A percentile compares a stretch with the other conserved stretches of the same genome.
Evolutionary conservation across 2,329 filamentous ascomycete genomes (phyloP).

Genomic region (Harringtonia aguacate): DNA sequence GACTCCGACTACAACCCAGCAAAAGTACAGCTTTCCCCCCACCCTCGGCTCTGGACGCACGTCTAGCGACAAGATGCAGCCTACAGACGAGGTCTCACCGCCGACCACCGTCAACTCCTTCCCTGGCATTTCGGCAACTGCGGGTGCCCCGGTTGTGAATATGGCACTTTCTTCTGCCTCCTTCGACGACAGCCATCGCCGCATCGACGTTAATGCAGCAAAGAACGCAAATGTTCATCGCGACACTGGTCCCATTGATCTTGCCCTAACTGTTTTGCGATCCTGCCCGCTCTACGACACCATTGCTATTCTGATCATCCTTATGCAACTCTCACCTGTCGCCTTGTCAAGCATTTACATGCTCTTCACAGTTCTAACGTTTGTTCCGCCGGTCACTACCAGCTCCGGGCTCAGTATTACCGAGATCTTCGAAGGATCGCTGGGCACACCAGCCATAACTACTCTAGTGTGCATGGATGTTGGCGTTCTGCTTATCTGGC

Average conservation of each 20-base stretch:
- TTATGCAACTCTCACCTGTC: slow-evolving; percentile 84
- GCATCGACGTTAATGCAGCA: slow-evolving; percentile 59
- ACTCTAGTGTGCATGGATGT: slow-evolving; percentile 78
- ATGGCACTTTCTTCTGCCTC: not conserved
- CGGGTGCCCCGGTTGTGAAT: not conserved
- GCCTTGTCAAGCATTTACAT: slow-evolving; percentile 83
- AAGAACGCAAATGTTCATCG: slow-evolving; percentile 58
- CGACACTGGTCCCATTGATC: slow-evolving; percentile 60
- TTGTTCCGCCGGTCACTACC: slow-evolving; percentile 73
- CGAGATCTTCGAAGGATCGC: slow-evolving; percentile 82
- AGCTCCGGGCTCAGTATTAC: slow-evolving; percentile 73
- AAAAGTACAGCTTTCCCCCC: no score
- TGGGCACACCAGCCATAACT: slow-evolving; percentile 74
- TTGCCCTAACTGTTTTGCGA: slow-evolving; percentile 76
- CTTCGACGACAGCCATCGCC: slow-evolving; percentile 43
- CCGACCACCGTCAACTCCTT: not conserved
- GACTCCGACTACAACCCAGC: not conserved
- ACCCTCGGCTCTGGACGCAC: not conserved
- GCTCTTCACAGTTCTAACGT: slow-evolving; percentile 85
- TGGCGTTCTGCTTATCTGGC: slow-evolving; percentile 73
- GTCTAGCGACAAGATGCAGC: not conserved
- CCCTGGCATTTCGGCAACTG: not conserved
- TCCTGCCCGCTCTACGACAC: slow-evolving; percentile 90
- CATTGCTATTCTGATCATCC: slow-evolving; percentile 89
- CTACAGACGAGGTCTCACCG: not conserved